Evolutionary conservation across 2,329 filamentous ascomycete genomes (phyloP), one percentile per base, ranked within the genome.

Genomic region (Alternaria atra): DNA sequence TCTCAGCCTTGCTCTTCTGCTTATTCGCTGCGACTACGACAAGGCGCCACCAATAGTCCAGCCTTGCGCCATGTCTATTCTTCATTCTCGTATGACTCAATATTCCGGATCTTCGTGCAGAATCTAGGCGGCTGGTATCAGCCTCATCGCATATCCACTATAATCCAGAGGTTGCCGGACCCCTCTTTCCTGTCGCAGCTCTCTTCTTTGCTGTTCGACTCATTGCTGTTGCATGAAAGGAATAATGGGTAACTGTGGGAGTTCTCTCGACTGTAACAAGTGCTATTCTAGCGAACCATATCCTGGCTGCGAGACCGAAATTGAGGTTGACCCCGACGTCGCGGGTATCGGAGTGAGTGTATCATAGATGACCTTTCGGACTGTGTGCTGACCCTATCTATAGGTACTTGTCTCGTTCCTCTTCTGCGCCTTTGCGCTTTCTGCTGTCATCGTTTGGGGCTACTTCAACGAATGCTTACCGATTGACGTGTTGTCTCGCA

Each of bases 231-330:
- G 27, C 12, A 2, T 15, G 20, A 17, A 44, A 29, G 5, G 20
- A 25, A 44, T 46, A 10, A 63, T 53, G 60, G 60, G 56, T 3
- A 63, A 51, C n/a, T 63, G 51, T 39, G 52, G 46, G 13, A 60
- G 60, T 29, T 60, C 42, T n/a, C 25, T 48, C 32, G 15, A 63
- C 13, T 62, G 60, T 23, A 30, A 32, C 13, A 57, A 58, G 23
- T 63, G 52, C 40, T 60, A 63, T 27, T 48, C 51, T 7, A 29
- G 9, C 8, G 10, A 25, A 12, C 42, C 42, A 20, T 4, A 48
- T 23, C 6, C 13, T 43, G 52, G 52, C 4, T 60, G 55, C 25
- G 8, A 17, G 13, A 55, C 46, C 2, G 46, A 60, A 27, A 44
- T 44, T 13, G 42, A 44, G 2, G 5, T 44, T 8, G 15, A 44